Percentiles rank a stretch among this genome's conserved stretches.
phyloP scores from a whole-genome alignment of 177 flowering plant genomes.

The Vitis hybrid region DNA sequence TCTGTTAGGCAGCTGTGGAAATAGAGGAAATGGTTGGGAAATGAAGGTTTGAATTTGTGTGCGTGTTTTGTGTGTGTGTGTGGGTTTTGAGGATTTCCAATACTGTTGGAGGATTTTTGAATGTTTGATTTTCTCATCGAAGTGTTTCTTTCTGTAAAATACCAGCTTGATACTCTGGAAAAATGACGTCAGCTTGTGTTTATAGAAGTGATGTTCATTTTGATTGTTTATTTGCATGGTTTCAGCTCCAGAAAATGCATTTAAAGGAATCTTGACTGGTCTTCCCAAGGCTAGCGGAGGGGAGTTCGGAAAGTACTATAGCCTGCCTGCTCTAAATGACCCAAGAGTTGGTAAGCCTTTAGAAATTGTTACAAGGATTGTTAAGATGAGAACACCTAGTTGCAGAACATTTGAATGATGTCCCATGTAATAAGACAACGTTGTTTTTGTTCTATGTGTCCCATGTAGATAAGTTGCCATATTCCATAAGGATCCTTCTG shows the following conservation, averaged over 20 bases:
- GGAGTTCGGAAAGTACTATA: conserved; percentile 79
- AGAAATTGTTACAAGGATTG: not conserved
- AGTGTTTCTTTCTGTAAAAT: no score
- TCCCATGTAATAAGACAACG: not conserved
- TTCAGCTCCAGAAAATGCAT: conserved; percentile 83
- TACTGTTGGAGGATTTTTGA: no score
- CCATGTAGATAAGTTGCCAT: conserved; percentile 63
- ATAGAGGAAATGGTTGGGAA: no score
- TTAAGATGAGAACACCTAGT: not conserved
- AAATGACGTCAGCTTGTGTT: not conserved
- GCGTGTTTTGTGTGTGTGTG: no score
- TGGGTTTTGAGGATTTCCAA: no score
- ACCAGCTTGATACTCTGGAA: no score
- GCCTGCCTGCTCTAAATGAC: conserved; percentile 70
- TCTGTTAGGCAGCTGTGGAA: no score
- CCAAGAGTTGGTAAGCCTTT: conserved; percentile 64
- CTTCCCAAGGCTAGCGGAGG: conserved; percentile 97
- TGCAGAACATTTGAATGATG: not conserved
- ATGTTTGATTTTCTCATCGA: no score
- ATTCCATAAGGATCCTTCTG: conserved; percentile 73
- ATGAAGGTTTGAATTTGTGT: no score
- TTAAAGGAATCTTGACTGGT: conserved; percentile 65
- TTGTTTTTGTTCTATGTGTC: not conserved
- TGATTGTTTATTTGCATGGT: conserved; percentile 13
- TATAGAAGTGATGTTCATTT: not conserved